phyloP scores from a whole-genome alignment of 2,329 filamentous ascomycete species.

The Fusarium incarnatum region DNA sequence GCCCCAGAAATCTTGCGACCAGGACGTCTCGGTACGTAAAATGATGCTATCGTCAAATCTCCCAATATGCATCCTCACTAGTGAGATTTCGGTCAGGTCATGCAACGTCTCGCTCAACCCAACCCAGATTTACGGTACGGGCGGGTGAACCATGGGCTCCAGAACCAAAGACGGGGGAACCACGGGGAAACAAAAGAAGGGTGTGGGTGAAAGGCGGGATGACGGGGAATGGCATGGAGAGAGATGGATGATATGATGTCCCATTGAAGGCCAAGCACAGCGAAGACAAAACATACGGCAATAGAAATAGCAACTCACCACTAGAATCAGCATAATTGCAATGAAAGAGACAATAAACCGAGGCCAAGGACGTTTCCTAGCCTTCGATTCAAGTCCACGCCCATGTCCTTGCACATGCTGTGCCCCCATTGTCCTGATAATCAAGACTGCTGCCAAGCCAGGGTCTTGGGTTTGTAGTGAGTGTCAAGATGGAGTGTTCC shows the following conservation, averaged over 20 bases:
- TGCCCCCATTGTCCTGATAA: conserved; percentile 29
- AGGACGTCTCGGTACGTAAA: conserved; percentile 1
- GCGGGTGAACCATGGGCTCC: conserved; percentile 27
- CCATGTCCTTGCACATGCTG: conserved; percentile 20
- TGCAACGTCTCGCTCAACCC: conserved; percentile 38
- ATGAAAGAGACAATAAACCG: conserved; percentile 21
- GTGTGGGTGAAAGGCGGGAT: conserved; percentile 42
- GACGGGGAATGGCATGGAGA: conserved; percentile 34
- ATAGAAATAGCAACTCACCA: conserved; percentile 40
- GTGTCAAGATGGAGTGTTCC: conserved; percentile 11
- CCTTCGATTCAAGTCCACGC: conserved; percentile 23
- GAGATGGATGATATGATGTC: conserved; percentile 32
- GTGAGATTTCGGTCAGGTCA: conserved; percentile 41
- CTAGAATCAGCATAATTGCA: conserved; percentile 33
- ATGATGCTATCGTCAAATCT: conserved; percentile 30
- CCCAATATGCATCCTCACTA: conserved; percentile 9
- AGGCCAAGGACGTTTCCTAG: conserved; percentile 27
- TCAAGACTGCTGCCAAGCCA: conserved; percentile 15
- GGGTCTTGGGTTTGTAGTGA: conserved; percentile 4
- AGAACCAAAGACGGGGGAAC: conserved; percentile 30
- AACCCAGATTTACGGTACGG: conserved; percentile 35
- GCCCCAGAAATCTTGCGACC: conserved; percentile 10
- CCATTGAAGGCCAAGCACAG: conserved; percentile 17
- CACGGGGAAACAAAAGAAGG: conserved; percentile 26
- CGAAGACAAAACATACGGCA: conserved; percentile 7